Evolutionary conservation across 1,284 basidiomycete species (phyloP).

Genomic region (Irpex sp.): DNA sequence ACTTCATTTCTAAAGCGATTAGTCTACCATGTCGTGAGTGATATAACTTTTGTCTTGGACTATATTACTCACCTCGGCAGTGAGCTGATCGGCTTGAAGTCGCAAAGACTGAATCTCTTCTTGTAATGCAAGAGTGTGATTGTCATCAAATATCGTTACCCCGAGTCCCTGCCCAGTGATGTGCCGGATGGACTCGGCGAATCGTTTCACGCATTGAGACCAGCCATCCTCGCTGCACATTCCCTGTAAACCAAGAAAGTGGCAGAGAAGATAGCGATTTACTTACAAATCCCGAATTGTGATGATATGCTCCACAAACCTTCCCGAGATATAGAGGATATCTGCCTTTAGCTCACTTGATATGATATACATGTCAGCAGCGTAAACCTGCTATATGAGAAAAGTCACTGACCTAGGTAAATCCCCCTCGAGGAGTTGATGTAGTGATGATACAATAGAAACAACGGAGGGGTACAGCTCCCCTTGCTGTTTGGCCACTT

Average conservation of each 20-base stretch:
- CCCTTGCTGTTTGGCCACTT: slow-evolving; percentile 53
- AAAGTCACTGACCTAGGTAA: slow-evolving; percentile 51
- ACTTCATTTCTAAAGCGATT: slow-evolving; percentile 49
- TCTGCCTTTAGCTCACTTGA: slow-evolving; percentile 62
- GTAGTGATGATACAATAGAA: slow-evolving; percentile 52
- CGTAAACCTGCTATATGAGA: neutral
- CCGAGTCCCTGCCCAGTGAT: slow-evolving; percentile 67
- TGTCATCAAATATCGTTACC: slow-evolving; percentile 43
- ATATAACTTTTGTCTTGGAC: neutral
- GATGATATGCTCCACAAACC: slow-evolving; percentile 65
- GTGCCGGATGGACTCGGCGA: slow-evolving; percentile 59
- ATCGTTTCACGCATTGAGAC: slow-evolving; percentile 58
- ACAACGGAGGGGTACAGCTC: slow-evolving; percentile 54
- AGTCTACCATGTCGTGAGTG: slow-evolving; percentile 34
- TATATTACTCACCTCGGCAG: slow-evolving; percentile 52
- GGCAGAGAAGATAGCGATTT: neutral
- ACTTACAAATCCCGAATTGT: slow-evolving; percentile 61
- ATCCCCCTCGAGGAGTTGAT: slow-evolving; percentile 55
- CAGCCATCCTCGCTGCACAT: slow-evolving; percentile 58
- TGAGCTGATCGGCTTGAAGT: slow-evolving; percentile 54
- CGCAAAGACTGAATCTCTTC: slow-evolving; percentile 63
- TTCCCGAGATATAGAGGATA: slow-evolving; percentile 58
- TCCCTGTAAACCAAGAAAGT: neutral
- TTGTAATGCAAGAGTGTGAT: slow-evolving; percentile 42
- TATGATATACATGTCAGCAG: neutral